phyloP scores from a whole-genome alignment of 208 protist species.

The Porcisia hertigi region DNA sequence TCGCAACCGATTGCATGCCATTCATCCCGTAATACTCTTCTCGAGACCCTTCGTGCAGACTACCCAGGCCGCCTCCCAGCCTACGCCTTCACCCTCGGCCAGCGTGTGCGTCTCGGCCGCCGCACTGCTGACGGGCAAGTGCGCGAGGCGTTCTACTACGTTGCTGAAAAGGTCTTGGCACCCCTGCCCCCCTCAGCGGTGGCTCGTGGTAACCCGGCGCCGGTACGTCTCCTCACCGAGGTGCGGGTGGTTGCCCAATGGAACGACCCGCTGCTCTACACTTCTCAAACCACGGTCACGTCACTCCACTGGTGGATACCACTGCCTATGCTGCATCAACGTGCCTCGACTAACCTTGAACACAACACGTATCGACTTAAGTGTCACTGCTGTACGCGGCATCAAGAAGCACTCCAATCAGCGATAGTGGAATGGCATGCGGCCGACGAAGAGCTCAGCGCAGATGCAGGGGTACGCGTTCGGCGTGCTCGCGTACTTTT shows the following conservation, averaged over 20 bases:
- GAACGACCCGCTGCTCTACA: slow-evolving; percentile 55
- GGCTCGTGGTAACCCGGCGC: not conserved
- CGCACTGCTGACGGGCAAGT: not conserved
- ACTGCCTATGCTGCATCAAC: not conserved
- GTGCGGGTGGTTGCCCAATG: slow-evolving; percentile 63
- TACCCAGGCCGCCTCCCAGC: slow-evolving; percentile 50
- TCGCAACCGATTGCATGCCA: not conserved
- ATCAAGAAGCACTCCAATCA: slow-evolving; percentile 52
- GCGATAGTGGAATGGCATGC: slow-evolving; percentile 41
- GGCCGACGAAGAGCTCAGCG: slow-evolving; percentile 5
- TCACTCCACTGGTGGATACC: slow-evolving; percentile 25
- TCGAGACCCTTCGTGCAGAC: slow-evolving; percentile 10
- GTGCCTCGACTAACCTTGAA: not conserved
- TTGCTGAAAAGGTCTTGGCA: slow-evolving; percentile 44
- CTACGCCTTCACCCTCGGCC: slow-evolving; percentile 74
- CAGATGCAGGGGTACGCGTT: slow-evolving; percentile 7
- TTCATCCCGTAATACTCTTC: not conserved
- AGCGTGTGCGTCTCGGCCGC: slow-evolving; percentile 41
- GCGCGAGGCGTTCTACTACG: slow-evolving; percentile 43
- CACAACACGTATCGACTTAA: slow-evolving; percentile 11
- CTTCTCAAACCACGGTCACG: slow-evolving; percentile 3
- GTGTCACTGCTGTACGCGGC: slow-evolving; percentile 56
- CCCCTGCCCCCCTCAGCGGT: slow-evolving; percentile 17
- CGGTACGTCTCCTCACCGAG: slow-evolving; percentile 37
- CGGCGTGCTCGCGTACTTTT: slow-evolving; percentile 28